Conservation (phyloP, 2,329 filamentous ascomycete genomes). For the Macroventuria anomochaeta region DNA sequence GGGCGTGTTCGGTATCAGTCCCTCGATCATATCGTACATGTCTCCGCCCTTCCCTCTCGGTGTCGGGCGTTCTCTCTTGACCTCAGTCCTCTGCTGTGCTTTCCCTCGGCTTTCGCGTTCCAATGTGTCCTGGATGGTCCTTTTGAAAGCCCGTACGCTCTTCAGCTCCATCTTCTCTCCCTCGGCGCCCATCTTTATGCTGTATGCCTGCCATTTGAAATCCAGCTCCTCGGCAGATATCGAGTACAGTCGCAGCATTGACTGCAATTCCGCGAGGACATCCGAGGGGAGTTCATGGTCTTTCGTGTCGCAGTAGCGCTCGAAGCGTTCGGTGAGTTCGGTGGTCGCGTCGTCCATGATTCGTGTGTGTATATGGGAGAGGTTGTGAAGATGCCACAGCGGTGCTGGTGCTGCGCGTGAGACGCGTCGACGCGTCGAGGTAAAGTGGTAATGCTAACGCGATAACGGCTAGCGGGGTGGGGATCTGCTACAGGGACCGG, state of each 20-base stretch:
- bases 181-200: slow-evolving; percentile 88
- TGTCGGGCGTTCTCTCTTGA: slow-evolving; percentile 67
- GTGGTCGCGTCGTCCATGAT: slow-evolving; percentile 59
- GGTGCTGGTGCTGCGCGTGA: slow-evolving; percentile 14
- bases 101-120: slow-evolving; percentile 77
- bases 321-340: slow-evolving; percentile 67
- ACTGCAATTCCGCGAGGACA: slow-evolving; percentile 79
- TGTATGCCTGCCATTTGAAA: slow-evolving; percentile 99
- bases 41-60: slow-evolving; percentile 65
- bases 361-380: slow-evolving; percentile 1
- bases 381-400: slow-evolving; percentile 5
- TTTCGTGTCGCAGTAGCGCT: slow-evolving; percentile 63
- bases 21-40: slow-evolving; percentile 78
- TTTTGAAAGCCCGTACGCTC: slow-evolving; percentile 79
- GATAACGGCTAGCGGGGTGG: slow-evolving; percentile 24
- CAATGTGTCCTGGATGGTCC: slow-evolving; percentile 81
- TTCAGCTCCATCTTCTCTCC: slow-evolving; percentile 74
- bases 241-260: slow-evolving; percentile 83
- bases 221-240: slow-evolving; percentile 86
- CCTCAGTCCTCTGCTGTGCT: slow-evolving; percentile 63
- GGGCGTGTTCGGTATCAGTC: slow-evolving; percentile 55
- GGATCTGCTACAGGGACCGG: slow-evolving; percentile 24
- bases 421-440: slow-evolving; percentile 41
- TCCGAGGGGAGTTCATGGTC: slow-evolving; percentile 70
- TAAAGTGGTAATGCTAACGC: slow-evolving; percentile 32